Evolutionary conservation across 441 rosid species (phyloP).

Genomic region (Populus hybrid): DNA sequence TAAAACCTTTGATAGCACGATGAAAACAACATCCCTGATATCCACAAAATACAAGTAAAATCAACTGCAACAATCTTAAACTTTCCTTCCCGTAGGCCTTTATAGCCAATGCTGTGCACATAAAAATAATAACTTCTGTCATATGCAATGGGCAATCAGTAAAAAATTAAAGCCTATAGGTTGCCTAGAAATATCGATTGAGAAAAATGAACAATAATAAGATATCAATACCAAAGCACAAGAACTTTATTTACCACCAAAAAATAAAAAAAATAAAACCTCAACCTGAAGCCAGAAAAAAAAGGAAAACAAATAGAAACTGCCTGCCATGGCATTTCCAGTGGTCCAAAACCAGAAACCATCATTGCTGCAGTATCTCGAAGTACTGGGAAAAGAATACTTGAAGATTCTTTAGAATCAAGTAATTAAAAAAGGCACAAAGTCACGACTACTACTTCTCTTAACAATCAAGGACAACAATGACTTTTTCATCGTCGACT

Average conservation of each 20-base stretch:
- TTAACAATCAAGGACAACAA: neutral
- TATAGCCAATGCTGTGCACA: neutral
- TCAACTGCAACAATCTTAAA: neutral
- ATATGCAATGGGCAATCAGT: neutral
- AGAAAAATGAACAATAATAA: neutral
- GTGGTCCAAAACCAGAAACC: neutral
- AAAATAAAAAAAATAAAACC: neutral
- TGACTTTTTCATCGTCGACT: neutral
- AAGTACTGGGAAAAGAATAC: neutral
- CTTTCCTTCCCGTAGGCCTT: neutral
- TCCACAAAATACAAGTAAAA: constrained; percentile 8
- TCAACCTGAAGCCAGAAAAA: neutral
- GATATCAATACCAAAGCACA: neutral
- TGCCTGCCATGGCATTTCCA: neutral
- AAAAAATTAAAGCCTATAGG: neutral
- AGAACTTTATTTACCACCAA: neutral
- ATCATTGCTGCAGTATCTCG: neutral
- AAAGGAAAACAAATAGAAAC: neutral
- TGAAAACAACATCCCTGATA: constrained; percentile 80
- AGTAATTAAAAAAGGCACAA: neutral
- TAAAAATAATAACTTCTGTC: neutral
- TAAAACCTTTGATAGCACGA: constrained; percentile 80
- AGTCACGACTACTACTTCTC: neutral
- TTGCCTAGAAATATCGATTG: neutral
- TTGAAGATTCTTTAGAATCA: neutral